These are phyloP conservation scores for Gremmenia infestans DNA, from an alignment of 2,329 filamentous ascomycete species.

Conservation along the genomic window DNA sequence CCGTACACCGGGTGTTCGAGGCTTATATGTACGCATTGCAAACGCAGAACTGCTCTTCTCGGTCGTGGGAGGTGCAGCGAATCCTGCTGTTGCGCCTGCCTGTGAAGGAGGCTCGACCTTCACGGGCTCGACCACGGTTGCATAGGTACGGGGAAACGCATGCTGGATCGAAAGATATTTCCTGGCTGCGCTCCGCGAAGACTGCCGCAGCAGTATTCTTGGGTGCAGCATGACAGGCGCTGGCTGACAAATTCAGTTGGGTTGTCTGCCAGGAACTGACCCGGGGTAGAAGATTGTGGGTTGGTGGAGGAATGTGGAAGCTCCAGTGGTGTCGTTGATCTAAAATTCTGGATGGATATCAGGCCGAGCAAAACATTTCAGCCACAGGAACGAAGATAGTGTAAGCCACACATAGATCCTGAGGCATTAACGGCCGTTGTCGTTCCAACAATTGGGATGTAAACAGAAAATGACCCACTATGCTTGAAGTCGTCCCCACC, in stretches of 20 bases:
- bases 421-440: background rate
- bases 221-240: slow-evolving; percentile 56
- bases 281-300: background rate
- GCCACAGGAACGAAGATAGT: background rate
- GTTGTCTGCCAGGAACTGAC: background rate
- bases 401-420: background rate
- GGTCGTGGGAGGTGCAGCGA: slow-evolving; percentile 41
- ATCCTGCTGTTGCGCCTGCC: slow-evolving; percentile 33
- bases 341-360: background rate
- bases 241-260: slow-evolving; percentile 16
- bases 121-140: slow-evolving; percentile 39
- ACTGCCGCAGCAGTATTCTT: slow-evolving; percentile 49
- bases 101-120: slow-evolving; percentile 33
- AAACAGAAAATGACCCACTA: background rate
- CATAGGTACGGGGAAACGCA: slow-evolving; percentile 46
- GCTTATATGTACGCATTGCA: slow-evolving; percentile 78
- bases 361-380: background rate
- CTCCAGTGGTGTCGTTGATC: background rate
- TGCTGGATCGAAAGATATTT: slow-evolving; percentile 41
- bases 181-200: slow-evolving; percentile 37
- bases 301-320: background rate
- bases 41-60: slow-evolving; percentile 35
- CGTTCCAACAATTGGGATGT: background rate
- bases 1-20: slow-evolving; percentile 84
- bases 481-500: background rate